Percentiles rank a stretch among this genome's conserved stretches.
phyloP scores from a whole-genome alignment of 768 basidiomycete species.

The Clavaria fumosa region DNA sequence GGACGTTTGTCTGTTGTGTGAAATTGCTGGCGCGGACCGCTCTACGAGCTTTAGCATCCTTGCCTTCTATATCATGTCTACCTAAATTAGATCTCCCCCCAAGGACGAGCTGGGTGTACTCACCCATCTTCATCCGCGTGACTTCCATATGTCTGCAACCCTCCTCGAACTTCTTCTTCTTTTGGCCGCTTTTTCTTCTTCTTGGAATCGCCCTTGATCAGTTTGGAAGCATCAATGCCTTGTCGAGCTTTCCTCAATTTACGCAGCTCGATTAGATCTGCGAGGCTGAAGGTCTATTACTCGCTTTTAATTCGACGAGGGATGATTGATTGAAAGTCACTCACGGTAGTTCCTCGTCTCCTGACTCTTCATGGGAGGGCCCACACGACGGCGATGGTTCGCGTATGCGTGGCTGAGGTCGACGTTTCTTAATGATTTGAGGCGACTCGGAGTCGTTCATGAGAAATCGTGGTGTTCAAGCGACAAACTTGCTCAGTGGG shows the following conservation, averaged over 20 bases:
- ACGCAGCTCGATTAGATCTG: slow-evolving; percentile 74
- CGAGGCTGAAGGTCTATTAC: slow-evolving; percentile 31
- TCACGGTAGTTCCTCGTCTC: slow-evolving; percentile 36
- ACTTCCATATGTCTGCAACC: slow-evolving; percentile 45
- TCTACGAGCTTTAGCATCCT: slow-evolving; percentile 54
- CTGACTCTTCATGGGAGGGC: slow-evolving; percentile 27
- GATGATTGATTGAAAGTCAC: too few relatives aligned
- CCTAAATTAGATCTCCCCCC: background rate
- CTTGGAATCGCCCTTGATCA: slow-evolving; percentile 72
- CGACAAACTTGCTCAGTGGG: too few relatives aligned
- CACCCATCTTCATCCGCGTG: slow-evolving; percentile 44
- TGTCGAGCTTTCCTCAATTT: slow-evolving; percentile 56
- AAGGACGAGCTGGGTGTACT: slow-evolving; percentile 13
- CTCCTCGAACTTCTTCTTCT: slow-evolving; percentile 27
- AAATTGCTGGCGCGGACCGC: slow-evolving; percentile 83
- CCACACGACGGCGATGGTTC: slow-evolving; percentile 33
- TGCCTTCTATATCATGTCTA: slow-evolving; percentile 50
- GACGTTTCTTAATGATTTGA: slow-evolving; percentile 60
- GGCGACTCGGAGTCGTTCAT: background rate
- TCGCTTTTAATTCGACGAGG: too few relatives aligned
- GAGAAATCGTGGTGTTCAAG: background rate
- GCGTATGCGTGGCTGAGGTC: slow-evolving; percentile 45
- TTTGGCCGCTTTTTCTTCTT: slow-evolving; percentile 48
- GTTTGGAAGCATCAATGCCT: slow-evolving; percentile 75
- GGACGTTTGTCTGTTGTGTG: slow-evolving; percentile 88